A percentile compares a stretch with the other conserved stretches of the same genome.
Conservation (phyloP, 2,329 filamentous ascomycete species). For the Bipolaris gigantea region DNA sequence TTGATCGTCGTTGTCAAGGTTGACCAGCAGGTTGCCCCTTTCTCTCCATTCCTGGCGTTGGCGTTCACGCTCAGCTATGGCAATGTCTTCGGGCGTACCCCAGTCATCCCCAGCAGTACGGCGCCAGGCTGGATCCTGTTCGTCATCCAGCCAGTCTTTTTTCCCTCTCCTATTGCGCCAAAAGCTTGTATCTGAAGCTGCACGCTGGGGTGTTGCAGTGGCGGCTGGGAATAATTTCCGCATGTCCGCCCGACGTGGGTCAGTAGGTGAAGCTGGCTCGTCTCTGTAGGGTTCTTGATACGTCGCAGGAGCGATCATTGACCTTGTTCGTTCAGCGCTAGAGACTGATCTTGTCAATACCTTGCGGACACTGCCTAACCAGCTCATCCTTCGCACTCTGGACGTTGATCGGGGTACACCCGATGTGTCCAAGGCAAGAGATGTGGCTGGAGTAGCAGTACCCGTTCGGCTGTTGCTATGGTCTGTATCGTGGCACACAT, state of each 20-base stretch:
- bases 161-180: slow-evolving; percentile 48
- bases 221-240: slow-evolving; percentile 25
- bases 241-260: slow-evolving; percentile 7
- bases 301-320: slow-evolving; percentile 27
- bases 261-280: slow-evolving; percentile 22
- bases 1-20: slow-evolving; percentile 29
- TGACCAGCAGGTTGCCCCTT: slow-evolving; percentile 34
- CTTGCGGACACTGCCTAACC: slow-evolving; percentile 44
- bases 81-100: slow-evolving; percentile 39
- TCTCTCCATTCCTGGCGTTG: slow-evolving; percentile 37
- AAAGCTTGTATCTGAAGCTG: slow-evolving; percentile 50
- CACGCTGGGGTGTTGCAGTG: slow-evolving; percentile 43
- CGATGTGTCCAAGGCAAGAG: slow-evolving; percentile 24
- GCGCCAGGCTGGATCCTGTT: slow-evolving; percentile 34
- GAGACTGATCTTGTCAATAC: slow-evolving; percentile 39
- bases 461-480: slow-evolving; percentile 26
- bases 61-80: slow-evolving; percentile 36
- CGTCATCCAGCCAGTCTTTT: slow-evolving; percentile 47
- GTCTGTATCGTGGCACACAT: slow-evolving; percentile 29
- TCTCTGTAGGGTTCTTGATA: slow-evolving; percentile 37
- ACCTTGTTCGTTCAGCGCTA: slow-evolving; percentile 32
- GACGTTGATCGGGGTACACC: slow-evolving; percentile 12
- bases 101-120: slow-evolving; percentile 44
- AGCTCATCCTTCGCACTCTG: slow-evolving; percentile 39
- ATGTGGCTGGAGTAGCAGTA: slow-evolving; percentile 34